Conservation (phyloP, 164 flowering plant species). For the Magnolia changhungtana region DNA sequence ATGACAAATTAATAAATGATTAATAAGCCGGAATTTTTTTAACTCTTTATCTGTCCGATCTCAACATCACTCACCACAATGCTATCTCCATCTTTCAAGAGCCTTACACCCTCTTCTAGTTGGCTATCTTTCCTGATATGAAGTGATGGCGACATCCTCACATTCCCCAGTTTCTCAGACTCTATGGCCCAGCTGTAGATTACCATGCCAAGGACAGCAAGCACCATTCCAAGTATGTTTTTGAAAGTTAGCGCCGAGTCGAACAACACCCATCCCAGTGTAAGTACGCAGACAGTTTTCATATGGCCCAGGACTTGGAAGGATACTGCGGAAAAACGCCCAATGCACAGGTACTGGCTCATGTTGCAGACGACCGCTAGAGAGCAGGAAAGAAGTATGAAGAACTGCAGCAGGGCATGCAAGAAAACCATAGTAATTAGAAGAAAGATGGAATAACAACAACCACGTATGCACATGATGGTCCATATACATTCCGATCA, state of each 20-base stretch:
- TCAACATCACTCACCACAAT: neutral
- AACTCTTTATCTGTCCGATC: slow-evolving; percentile 1
- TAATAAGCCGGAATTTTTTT: neutral
- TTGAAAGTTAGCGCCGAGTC: slow-evolving; percentile 38
- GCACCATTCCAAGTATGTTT: slow-evolving; percentile 39
- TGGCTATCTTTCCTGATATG: neutral
- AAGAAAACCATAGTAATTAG: neutral
- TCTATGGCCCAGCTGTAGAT: slow-evolving; percentile 44
- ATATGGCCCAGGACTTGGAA: slow-evolving; percentile 54
- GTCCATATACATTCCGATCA: too few relatives aligned
- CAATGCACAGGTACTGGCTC: slow-evolving; percentile 48
- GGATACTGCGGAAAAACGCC: slow-evolving; percentile 49
- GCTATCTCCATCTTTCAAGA: neutral
- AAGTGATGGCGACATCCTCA: slow-evolving; percentile 7
- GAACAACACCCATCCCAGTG: slow-evolving; percentile 41
- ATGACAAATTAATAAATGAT: too few relatives aligned
- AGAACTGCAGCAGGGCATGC: slow-evolving; percentile 26
- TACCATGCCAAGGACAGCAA: slow-evolving; percentile 50
- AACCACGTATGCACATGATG: neutral
- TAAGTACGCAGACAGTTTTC: slow-evolving; percentile 49
- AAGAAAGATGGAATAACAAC: neutral
- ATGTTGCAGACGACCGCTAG: slow-evolving; percentile 48
- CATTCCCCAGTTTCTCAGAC: slow-evolving; percentile 28
- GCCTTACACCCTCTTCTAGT: slow-evolving; percentile 5
- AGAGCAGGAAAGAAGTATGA: slow-evolving; percentile 43